Evolutionary conservation across 2,329 filamentous ascomycete species (phyloP).

Genomic region (Atkinsonella hypoxylon): DNA sequence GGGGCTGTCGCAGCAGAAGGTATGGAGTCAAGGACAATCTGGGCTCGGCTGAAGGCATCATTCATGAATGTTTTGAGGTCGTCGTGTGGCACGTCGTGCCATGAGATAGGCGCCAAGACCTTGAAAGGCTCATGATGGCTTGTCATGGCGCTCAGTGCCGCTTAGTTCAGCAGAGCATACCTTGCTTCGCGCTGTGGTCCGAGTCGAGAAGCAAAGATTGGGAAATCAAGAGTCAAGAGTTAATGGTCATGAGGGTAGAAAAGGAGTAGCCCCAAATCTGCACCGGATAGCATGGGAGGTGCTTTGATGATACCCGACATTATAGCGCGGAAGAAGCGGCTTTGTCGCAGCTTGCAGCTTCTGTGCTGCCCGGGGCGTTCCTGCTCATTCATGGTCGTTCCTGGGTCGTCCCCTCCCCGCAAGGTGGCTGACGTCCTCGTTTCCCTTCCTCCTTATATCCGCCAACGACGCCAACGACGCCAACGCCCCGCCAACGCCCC

Average conservation of each 20-base stretch:
- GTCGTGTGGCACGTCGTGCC: conserved; percentile 32
- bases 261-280: no score
- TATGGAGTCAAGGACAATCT: conserved; percentile 65
- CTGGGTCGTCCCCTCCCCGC: no score
- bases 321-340: neutral
- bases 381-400: no score
- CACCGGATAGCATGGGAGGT: neutral
- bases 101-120: conserved; percentile 43
- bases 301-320: neutral
- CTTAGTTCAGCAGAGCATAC: neutral
- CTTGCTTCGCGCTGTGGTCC: neutral
- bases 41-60: conserved; percentile 52
- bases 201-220: neutral
- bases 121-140: conserved; percentile 47
- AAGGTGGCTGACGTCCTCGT: neutral
- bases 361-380: no score
- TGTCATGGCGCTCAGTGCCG: conserved; percentile 29
- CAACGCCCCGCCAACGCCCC: neutral
- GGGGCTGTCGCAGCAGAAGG: conserved; percentile 35
- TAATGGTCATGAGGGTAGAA: neutral
- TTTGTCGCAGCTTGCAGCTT: no score
- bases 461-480: neutral
- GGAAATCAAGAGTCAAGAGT: neutral
- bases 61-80: conserved; percentile 41
- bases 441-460: neutral